A percentile compares a stretch with the other conserved stretches of the same genome.
Evolutionary conservation across 257 asterid species (phyloP).

Genomic region (Scutellaria barbata): DNA sequence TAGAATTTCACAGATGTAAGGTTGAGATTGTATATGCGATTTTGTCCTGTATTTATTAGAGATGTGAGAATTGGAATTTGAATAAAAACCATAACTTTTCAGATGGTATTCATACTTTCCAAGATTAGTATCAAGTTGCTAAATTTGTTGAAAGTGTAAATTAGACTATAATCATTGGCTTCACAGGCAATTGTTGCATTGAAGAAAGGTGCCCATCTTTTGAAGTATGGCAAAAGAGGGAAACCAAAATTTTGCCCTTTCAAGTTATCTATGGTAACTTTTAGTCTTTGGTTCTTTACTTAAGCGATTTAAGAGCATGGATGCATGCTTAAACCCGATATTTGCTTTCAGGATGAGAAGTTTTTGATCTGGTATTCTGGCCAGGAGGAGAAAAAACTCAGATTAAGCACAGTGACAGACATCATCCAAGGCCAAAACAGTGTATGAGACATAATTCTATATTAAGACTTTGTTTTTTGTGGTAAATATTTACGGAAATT

Average conservation of each 20-base stretch:
- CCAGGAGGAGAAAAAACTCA: conserved; percentile 30
- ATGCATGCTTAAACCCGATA: not conserved
- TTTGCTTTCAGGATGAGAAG: conserved; percentile 30
- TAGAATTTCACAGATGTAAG: too few species aligned
- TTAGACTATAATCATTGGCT: not conserved
- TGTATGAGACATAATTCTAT: conserved; percentile 9
- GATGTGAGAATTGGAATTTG: too few species aligned
- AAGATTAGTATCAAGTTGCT: not conserved
- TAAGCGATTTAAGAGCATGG: not conserved
- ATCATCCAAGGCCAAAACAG: conserved; percentile 30
- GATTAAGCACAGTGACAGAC: conserved; percentile 30
- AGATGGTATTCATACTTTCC: not conserved
- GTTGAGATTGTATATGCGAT: too few species aligned
- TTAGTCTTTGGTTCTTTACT: not conserved
- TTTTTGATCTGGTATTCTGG: conserved; percentile 35
- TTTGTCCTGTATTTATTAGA: too few species aligned
- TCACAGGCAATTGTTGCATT: conserved; percentile 36
- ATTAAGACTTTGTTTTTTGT: not conserved
- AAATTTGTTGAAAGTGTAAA: not conserved
- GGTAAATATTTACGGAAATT: not conserved
- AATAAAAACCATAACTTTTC: too few species aligned
- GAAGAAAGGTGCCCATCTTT: conserved; percentile 37
- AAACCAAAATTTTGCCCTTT: conserved; percentile 34
- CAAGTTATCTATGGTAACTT: conserved; percentile 34
- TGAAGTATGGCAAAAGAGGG: conserved; percentile 29